These are phyloP conservation scores for Ochetophila trinervis DNA, from an alignment of 306 rosid genomes.

Conservation along the genomic window DNA sequence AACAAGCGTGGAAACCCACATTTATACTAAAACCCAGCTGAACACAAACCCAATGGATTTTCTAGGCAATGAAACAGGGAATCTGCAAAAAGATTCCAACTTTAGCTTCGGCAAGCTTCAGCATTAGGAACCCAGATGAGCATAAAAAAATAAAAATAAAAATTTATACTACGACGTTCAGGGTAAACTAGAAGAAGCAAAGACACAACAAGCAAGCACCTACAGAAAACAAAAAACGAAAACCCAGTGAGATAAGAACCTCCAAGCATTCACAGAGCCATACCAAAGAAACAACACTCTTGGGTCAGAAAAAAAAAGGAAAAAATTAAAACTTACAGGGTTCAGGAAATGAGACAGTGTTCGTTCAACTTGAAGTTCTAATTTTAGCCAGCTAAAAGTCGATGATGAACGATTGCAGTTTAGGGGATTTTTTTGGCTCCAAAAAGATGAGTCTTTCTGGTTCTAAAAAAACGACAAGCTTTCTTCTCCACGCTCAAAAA, in stretches of 20 bases:
- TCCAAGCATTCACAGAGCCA: too few relatives aligned
- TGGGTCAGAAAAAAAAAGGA: too few relatives aligned
- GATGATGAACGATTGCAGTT: not conserved
- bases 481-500: not conserved
- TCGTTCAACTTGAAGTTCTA: not conserved
- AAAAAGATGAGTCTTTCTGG: not conserved
- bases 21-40: too few relatives aligned
- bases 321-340: too few relatives aligned
- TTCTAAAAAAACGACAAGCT: not conserved
- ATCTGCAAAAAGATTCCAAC: conserved; percentile 6
- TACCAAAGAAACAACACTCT: too few relatives aligned
- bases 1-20: not conserved
- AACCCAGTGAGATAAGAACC: too few relatives aligned
- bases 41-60: too few relatives aligned
- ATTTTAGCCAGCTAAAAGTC: not conserved
- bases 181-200: not conserved
- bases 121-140: not conserved
- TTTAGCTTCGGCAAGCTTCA: not conserved
- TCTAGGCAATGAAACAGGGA: too few relatives aligned
- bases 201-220: too few relatives aligned
- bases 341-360: too few relatives aligned
- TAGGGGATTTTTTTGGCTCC: not conserved
- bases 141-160: not conserved
- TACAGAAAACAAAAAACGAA: too few relatives aligned
- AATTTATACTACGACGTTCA: not conserved